Percentiles rank a stretch among this genome's conserved stretches.
Evolutionary conservation across 1,284 basidiomycete species (phyloP).

Genomic region (Irpex lacteus): DNA sequence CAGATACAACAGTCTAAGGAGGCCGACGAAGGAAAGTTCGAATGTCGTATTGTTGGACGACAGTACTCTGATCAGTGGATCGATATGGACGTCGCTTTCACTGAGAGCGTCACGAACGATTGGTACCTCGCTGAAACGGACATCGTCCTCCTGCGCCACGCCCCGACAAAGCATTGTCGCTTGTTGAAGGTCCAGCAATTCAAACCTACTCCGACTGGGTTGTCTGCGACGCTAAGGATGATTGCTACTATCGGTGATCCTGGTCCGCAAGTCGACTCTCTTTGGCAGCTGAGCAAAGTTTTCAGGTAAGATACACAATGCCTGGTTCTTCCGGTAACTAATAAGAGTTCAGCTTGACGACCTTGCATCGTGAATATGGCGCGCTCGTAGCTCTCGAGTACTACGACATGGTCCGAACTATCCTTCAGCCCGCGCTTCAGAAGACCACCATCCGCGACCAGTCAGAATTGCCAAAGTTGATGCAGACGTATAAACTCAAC

Average conservation of each 20-base stretch:
- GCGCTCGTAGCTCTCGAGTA: conserved; percentile 83
- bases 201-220: conserved; percentile 47
- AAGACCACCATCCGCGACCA: conserved; percentile 45
- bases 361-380: conserved; percentile 89
- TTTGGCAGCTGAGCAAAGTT: conserved; percentile 80
- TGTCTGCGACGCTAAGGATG: conserved; percentile 51
- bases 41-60: conserved; percentile 59
- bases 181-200: conserved; percentile 84
- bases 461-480: conserved; percentile 62
- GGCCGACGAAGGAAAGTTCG: conserved; percentile 49
- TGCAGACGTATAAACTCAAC: conserved; percentile 79
- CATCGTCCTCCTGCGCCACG: conserved; percentile 67
- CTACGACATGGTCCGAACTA: conserved; percentile 73
- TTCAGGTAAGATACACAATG: conserved; percentile 57
- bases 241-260: conserved; percentile 46
- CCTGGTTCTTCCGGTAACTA: neutral
- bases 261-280: conserved; percentile 59
- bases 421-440: conserved; percentile 67
- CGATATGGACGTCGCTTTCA: conserved; percentile 66
- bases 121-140: conserved; percentile 82
- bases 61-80: conserved; percentile 68
- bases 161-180: conserved; percentile 42
- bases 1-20: conserved; percentile 82
- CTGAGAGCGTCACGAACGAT: conserved; percentile 57
- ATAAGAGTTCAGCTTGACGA: conserved; percentile 65